Percentiles rank a stretch among this genome's conserved stretches.
Conservation (phyloP, 352 stramenopile species). For the Phytophthora chlamydospora region DNA sequence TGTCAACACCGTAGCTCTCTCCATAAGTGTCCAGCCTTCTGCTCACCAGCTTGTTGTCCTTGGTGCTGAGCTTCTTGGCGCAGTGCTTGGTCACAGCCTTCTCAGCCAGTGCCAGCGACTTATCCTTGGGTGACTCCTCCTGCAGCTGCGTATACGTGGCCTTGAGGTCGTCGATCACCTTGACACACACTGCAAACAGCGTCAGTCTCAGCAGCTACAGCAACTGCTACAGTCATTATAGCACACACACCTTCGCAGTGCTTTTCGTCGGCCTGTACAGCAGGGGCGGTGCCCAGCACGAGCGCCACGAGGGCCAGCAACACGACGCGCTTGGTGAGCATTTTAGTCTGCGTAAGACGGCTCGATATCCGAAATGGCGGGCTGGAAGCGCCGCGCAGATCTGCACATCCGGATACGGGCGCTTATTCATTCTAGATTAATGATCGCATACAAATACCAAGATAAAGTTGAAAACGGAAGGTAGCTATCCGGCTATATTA, state of each 20-base stretch:
- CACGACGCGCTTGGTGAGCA: conserved; percentile 65
- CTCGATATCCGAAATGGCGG: conserved; percentile 35
- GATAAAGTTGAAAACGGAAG: background rate
- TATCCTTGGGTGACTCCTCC: conserved; percentile 76
- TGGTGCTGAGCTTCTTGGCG: conserved; percentile 79
- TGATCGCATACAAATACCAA: background rate
- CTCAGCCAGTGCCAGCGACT: conserved; percentile 79
- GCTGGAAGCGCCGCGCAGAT: conserved; percentile 22
- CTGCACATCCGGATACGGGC: conserved; percentile 9
- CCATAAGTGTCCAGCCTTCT: too few species aligned
- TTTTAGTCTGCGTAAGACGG: conserved; percentile 20
- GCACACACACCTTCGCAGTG: conserved; percentile 89
- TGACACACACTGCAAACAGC: conserved; percentile 85
- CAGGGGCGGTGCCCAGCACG: conserved; percentile 40
- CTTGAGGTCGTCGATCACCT: conserved; percentile 91
- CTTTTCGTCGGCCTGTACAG: conserved; percentile 59
- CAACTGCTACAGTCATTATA: background rate
- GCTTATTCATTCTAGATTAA: conserved; percentile 14
- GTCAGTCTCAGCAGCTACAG: conserved; percentile 7
- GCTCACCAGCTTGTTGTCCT: conserved; percentile 92
- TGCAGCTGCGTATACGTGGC: conserved; percentile 63
- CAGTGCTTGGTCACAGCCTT: conserved; percentile 89
- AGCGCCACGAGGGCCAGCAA: conserved; percentile 77
- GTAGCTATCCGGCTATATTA: conserved; percentile 31
- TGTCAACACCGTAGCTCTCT: background rate